A percentile compares a stretch with the other conserved stretches of the same genome.
phyloP scores from a whole-genome alignment of 1,139 yeast genomes.

The Suhomyces guaymorum region DNA sequence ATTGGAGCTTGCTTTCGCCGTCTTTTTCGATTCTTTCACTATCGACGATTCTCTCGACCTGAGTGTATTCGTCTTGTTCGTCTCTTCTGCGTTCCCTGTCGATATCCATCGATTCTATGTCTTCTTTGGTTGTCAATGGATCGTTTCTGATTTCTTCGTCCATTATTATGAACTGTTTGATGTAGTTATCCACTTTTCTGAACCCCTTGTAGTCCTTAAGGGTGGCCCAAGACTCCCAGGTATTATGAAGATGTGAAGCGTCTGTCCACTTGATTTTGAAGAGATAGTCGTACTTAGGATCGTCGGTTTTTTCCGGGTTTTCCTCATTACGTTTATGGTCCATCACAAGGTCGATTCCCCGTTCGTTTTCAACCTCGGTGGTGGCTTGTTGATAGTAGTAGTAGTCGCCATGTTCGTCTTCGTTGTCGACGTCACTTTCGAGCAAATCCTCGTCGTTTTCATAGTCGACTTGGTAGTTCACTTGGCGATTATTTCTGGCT shows the following conservation, averaged over 20 bases:
- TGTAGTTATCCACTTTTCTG: slow-evolving; percentile 87
- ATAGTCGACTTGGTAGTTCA: slow-evolving; percentile 76
- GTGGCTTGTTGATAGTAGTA: slow-evolving; percentile 43
- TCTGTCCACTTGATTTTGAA: slow-evolving; percentile 85
- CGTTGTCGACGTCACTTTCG: slow-evolving; percentile 53
- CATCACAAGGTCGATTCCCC: slow-evolving; percentile 53
- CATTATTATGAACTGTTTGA: slow-evolving; percentile 68
- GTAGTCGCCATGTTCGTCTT: slow-evolving; percentile 33
- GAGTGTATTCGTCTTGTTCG: slow-evolving; percentile 78
- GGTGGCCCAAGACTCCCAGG: slow-evolving; percentile 80
- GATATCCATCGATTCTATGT: slow-evolving; percentile 88
- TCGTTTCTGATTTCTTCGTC: slow-evolving; percentile 79
- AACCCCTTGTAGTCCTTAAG: slow-evolving; percentile 66
- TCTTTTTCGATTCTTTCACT: slow-evolving; percentile 69
- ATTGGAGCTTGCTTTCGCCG: slow-evolving; percentile 70
- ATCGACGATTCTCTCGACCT: slow-evolving; percentile 87
- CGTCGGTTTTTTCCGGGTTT: slow-evolving; percentile 42
- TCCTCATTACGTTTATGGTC: slow-evolving; percentile 50
- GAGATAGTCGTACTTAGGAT: slow-evolving; percentile 60
- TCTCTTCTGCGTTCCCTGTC: slow-evolving; percentile 84
- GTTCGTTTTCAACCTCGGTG: slow-evolving; percentile 37
- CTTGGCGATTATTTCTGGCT: slow-evolving; percentile 63
- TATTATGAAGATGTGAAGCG: slow-evolving; percentile 87
- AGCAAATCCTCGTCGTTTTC: slow-evolving; percentile 66
- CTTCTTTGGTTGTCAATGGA: slow-evolving; percentile 82